These are phyloP conservation scores for Phoma sp. DNA, from an alignment of 2,329 filamentous ascomycete genomes.

Conservation along the genomic window DNA sequence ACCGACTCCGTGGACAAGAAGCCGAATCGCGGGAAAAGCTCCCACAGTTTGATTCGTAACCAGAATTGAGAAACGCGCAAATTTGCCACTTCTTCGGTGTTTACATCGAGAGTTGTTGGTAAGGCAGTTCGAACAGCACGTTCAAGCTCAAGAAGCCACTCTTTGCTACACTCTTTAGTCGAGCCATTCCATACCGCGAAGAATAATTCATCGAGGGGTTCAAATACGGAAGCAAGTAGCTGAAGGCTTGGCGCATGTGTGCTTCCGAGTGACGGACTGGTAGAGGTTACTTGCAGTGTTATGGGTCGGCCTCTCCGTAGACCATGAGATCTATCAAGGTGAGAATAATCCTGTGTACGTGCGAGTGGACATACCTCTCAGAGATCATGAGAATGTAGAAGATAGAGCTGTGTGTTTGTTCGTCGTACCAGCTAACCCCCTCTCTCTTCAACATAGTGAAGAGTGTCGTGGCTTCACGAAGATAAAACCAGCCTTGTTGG, in stretches of 20 bases:
- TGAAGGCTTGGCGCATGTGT: slow-evolving; percentile 63
- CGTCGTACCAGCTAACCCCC: slow-evolving; percentile 22
- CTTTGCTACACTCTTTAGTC: slow-evolving; percentile 61
- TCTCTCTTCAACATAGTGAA: slow-evolving; percentile 28
- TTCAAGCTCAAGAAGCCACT: slow-evolving; percentile 64
- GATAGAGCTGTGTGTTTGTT: slow-evolving; percentile 15
- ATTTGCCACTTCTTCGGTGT: slow-evolving; percentile 62
- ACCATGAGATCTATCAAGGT: slow-evolving; percentile 66
- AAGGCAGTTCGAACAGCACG: slow-evolving; percentile 66
- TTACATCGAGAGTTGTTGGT: slow-evolving; percentile 58
- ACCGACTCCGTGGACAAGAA: slow-evolving; percentile 54
- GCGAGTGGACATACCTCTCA: slow-evolving; percentile 24
- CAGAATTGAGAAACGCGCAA: slow-evolving; percentile 67
- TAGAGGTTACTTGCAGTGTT: slow-evolving; percentile 72
- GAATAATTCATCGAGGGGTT: slow-evolving; percentile 69
- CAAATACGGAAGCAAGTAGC: slow-evolving; percentile 67
- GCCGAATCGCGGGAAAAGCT: slow-evolving; percentile 63
- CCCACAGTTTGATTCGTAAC: slow-evolving; percentile 69
- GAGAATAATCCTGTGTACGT: background rate
- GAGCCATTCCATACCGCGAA: slow-evolving; percentile 71
- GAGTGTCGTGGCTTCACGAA: slow-evolving; percentile 78
- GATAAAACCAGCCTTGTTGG: slow-evolving; percentile 78
- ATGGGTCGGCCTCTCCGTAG: slow-evolving; percentile 73
- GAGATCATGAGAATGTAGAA: slow-evolving; percentile 38
- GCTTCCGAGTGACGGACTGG: slow-evolving; percentile 66